phyloP scores from a whole-genome alignment of 768 basidiomycete species.

The Hygrophorus russula region DNA sequence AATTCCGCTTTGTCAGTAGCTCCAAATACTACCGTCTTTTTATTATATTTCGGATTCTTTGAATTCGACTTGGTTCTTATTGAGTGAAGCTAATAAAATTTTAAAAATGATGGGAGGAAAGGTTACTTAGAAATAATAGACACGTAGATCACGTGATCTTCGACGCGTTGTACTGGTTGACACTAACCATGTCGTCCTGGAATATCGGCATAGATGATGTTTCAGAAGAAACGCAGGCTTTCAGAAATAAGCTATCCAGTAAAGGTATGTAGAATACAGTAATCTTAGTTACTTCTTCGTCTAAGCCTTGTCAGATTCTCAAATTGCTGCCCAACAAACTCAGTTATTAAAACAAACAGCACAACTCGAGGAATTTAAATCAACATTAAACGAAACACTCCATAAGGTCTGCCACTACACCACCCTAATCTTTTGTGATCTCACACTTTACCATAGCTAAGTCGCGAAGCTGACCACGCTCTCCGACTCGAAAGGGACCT shows the following conservation, averaged over 20 bases:
- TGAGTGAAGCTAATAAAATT: neutral
- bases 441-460: slow-evolving; percentile 30
- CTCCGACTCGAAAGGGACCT: slow-evolving; percentile 43
- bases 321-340: slow-evolving; percentile 36
- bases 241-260: slow-evolving; percentile 36
- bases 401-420: slow-evolving; percentile 27
- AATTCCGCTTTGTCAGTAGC: too few species aligned
- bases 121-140: too few species aligned
- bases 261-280: slow-evolving; percentile 25
- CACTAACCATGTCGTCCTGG: slow-evolving; percentile 30
- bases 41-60: too few species aligned
- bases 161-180: neutral
- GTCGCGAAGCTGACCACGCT: slow-evolving; percentile 43
- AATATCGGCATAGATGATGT: slow-evolving; percentile 35
- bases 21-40: too few species aligned
- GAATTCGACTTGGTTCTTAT: neutral
- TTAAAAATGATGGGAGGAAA: too few species aligned
- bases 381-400: slow-evolving; percentile 30
- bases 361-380: slow-evolving; percentile 31
- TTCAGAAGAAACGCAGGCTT: slow-evolving; percentile 32
- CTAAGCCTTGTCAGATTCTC: slow-evolving; percentile 24
- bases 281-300: neutral
- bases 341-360: slow-evolving; percentile 28
- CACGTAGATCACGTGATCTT: neutral
- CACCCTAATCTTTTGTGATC: neutral